These are phyloP conservation scores for slime mould (Dictyostelium discoideum) DNA, from an alignment of 78 protist genomes.

Conservation along the genomic window dicty_2.7 NC_007090.3:3617501-3618000, in stretches of 20 bases:
- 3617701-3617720: conserved; percentile 40
- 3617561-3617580: neutral
- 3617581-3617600: conserved; percentile 15
- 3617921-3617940: conserved; percentile 17
- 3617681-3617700: conserved; percentile 19
- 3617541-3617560: neutral
- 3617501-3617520: conserved; percentile 45
- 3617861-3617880: conserved; percentile 26
- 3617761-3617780: neutral
- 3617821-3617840: conserved; percentile 14
- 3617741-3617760: conserved; percentile 32
- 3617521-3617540: neutral
- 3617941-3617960: conserved; percentile 26
- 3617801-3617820: neutral
- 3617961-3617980: neutral
- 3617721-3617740: conserved; percentile 12
- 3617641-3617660: conserved; percentile 16
- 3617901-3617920: neutral
- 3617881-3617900: conserved; percentile 5
- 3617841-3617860: conserved; percentile 42
- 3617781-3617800: neutral
- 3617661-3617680: conserved; percentile 44
- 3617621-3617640: neutral
- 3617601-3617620: neutral
- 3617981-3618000: neutral